phyloP scores from a whole-genome alignment of 176 grass and related monocot species.

The Alloteropsis semialata region DNA sequence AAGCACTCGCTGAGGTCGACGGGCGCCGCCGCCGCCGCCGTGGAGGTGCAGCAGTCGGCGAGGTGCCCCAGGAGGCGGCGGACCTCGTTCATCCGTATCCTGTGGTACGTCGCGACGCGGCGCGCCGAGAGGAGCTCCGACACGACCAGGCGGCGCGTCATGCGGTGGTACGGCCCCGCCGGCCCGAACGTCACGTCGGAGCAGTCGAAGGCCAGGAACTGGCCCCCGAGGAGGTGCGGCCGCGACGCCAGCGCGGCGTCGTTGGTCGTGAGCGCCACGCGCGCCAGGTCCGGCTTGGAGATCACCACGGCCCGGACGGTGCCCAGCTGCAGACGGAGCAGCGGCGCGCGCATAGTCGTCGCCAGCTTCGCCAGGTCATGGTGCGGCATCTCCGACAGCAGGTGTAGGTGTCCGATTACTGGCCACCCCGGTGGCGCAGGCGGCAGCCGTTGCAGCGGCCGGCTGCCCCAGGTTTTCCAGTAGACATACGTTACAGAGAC shows the following conservation, averaged over 20 bases:
- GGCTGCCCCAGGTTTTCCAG: background rate
- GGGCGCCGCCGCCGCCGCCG: background rate
- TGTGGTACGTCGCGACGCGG: slow-evolving; percentile 33
- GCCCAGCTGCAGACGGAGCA: slow-evolving; percentile 25
- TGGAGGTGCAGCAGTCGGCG: background rate
- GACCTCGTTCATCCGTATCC: slow-evolving; percentile 23
- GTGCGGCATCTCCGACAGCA: slow-evolving; percentile 37
- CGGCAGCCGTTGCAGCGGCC: background rate
- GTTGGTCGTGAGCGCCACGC: slow-evolving; percentile 27
- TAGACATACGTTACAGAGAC: slow-evolving; percentile 1
- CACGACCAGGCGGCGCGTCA: slow-evolving; percentile 29
- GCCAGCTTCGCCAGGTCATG: slow-evolving; percentile 19
- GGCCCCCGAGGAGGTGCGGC: slow-evolving; percentile 21
- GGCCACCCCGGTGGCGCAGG: slow-evolving; percentile 32
- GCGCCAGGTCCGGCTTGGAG: slow-evolving; percentile 34
- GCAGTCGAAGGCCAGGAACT: slow-evolving; percentile 38
- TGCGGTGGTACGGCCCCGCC: slow-evolving; percentile 33
- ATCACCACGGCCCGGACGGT: slow-evolving; percentile 35
- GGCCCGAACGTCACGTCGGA: slow-evolving; percentile 40
- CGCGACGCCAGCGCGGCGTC: slow-evolving; percentile 37
- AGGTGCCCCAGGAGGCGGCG: slow-evolving; percentile 28
- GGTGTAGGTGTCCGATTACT: slow-evolving; percentile 42
- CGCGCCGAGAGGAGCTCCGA: slow-evolving; percentile 37
- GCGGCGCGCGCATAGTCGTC: background rate
- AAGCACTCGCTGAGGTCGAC: slow-evolving; percentile 37